phyloP scores from a whole-genome alignment of 352 stramenopile genomes.

The Pythium aristosporum region DNA sequence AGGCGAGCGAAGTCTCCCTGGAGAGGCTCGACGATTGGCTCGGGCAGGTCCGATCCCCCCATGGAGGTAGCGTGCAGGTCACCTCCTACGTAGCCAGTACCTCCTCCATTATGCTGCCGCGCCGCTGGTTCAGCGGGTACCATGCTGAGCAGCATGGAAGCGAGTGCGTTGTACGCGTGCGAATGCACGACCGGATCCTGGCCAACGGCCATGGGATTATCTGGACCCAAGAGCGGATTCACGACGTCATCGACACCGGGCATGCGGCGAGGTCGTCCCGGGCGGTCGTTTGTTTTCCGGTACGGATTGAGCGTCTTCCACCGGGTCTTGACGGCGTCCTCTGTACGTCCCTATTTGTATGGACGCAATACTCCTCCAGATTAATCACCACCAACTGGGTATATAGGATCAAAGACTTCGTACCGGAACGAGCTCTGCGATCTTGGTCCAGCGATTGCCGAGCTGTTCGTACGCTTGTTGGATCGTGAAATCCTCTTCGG shows the following conservation, averaged over 20 bases:
- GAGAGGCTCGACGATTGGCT: slow-evolving; percentile 62
- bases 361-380: no score
- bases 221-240: slow-evolving; percentile 4
- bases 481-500: slow-evolving; percentile 92
- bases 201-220: slow-evolving; percentile 7
- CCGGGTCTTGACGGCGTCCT: slow-evolving; percentile 77
- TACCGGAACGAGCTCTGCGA: slow-evolving; percentile 78
- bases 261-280: slow-evolving; percentile 63
- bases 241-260: slow-evolving; percentile 25
- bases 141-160: slow-evolving; percentile 20
- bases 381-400: no score
- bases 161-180: slow-evolving; percentile 8
- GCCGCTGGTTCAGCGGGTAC: slow-evolving; percentile 9
- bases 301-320: slow-evolving; percentile 86
- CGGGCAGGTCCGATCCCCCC: slow-evolving; percentile 34
- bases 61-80: background rate
- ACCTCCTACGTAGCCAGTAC: background rate
- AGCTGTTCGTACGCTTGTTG: slow-evolving; percentile 88
- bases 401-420: background rate
- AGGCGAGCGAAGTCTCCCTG: slow-evolving; percentile 54
- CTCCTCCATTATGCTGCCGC: background rate
- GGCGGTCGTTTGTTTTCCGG: slow-evolving; percentile 69
- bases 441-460: slow-evolving; percentile 95
- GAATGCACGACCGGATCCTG: slow-evolving; percentile 1
- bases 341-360: slow-evolving; percentile 48